These are phyloP conservation scores for Trichoderma citrinoviride DNA, from an alignment of 2,329 filamentous ascomycete genomes.

Conservation along the genomic window DNA sequence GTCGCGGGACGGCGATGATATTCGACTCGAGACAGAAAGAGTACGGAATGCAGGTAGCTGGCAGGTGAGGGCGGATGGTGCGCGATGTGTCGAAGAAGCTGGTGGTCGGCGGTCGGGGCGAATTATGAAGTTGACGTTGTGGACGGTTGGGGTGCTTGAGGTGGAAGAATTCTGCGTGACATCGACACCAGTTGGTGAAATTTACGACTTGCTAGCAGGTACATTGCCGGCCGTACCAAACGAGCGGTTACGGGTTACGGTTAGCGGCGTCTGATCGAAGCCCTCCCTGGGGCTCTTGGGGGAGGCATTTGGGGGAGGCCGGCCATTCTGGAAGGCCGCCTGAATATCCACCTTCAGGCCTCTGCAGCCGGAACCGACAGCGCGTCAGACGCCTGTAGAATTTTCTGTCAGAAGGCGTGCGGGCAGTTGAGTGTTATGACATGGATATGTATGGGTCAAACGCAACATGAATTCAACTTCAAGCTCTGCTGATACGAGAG, in stretches of 20 bases:
- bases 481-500: too few species aligned
- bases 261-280: slow-evolving; percentile 16
- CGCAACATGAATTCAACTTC: too few species aligned
- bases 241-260: slow-evolving; percentile 14
- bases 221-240: slow-evolving; percentile 13
- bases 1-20: background rate
- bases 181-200: slow-evolving; percentile 20
- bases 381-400: background rate
- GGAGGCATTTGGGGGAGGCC: background rate
- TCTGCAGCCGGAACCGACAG: slow-evolving; percentile 17
- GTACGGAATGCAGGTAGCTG: background rate
- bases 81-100: slow-evolving; percentile 8
- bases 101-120: slow-evolving; percentile 7
- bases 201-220: slow-evolving; percentile 18
- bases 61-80: background rate
- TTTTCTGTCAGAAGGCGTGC: too few species aligned
- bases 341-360: slow-evolving; percentile 10
- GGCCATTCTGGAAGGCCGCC: background rate
- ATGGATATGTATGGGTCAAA: too few species aligned
- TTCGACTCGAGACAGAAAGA: background rate
- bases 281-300: slow-evolving; percentile 9
- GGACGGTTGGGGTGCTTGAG: slow-evolving; percentile 16
- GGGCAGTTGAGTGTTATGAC: too few species aligned
- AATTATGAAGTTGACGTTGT: slow-evolving; percentile 20
- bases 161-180: slow-evolving; percentile 24